Conservation (phyloP, 208 protist species). For the Leishmania lainsoni region DNA sequence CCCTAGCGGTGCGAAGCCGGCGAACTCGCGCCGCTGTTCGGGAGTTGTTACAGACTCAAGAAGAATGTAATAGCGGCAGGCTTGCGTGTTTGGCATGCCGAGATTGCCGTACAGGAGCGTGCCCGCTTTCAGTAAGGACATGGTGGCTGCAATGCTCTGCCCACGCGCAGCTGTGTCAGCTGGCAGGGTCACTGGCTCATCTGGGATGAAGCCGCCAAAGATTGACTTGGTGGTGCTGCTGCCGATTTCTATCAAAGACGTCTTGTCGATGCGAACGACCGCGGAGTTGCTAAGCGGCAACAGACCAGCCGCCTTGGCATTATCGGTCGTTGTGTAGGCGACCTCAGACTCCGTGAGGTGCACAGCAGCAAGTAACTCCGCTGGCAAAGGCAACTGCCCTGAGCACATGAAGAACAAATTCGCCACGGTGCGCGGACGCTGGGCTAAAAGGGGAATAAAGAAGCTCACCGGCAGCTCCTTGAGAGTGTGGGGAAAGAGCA, state of each 20-base stretch:
- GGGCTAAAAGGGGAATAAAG: constrained; percentile 46
- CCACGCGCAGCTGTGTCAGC: constrained; percentile 10
- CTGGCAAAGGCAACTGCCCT: constrained; percentile 50
- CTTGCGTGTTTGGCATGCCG: constrained; percentile 68
- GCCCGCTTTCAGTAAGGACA: constrained; percentile 57
- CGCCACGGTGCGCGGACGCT: constrained; percentile 57
- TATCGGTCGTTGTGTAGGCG: constrained; percentile 23
- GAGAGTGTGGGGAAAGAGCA: constrained; percentile 62
- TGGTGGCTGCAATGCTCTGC: constrained; percentile 33
- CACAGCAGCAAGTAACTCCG: constrained; percentile 34
- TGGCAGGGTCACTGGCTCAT: constrained; percentile 46
- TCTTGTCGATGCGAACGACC: constrained; percentile 69
- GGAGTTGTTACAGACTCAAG: constrained; percentile 38
- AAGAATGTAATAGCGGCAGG: constrained; percentile 81
- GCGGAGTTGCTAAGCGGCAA: constrained; percentile 60
- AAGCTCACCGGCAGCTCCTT: constrained; percentile 43
- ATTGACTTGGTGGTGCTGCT: constrained; percentile 84
- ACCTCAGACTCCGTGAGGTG: constrained; percentile 21
- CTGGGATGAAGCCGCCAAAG: constrained; percentile 74
- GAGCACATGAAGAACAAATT: constrained; percentile 78
- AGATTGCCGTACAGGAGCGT: constrained; percentile 71
- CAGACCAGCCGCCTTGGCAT: constrained; percentile 39
- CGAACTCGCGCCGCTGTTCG: constrained; percentile 38
- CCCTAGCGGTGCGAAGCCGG: constrained; percentile 57
- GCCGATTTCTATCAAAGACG: constrained; percentile 69